Base-by-base conservation (phyloP, 1,284 basidiomycete genomes). In the Ustilago vetiveriae region DNA sequence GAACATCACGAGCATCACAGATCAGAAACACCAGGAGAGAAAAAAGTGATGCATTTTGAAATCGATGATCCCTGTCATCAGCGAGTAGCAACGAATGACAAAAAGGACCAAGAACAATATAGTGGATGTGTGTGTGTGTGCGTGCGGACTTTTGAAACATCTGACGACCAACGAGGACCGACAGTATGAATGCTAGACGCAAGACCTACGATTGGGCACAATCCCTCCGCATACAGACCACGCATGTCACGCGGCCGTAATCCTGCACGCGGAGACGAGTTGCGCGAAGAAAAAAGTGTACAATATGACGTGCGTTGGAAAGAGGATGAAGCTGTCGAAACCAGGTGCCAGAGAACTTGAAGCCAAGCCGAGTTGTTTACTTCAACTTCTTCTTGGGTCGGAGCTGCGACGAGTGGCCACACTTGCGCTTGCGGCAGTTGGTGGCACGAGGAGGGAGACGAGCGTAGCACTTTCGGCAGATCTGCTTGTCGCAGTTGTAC, bases 401-500 rank as follows among this genome's bases (percentile, higher is more conserved):
- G 60, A 82, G 75, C 75, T 82, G 80, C 37, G 72, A 76, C 45
- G 75, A 75, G 78, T 82, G 80, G 43, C 82, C 82, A 60, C 82
- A 83, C 67, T 78, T 64, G 55, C 72, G 67, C 76, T 96, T 95
- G 83, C 94, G 88, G 89, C 95, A 98, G 89, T 98, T 98, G 86
- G 94, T 97, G 41, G 95, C 95, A 85, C 95, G 93, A 57, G 94
- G 94, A 77, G 95, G 94, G 78, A 98, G 94, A 83, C 96, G 95
- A 52, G 95, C 95, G 85, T 98, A 98, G 88, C 96, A 98, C 86
- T 98, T 98, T 85, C 95, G 94, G 89, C 95, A 98, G 82, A 98
- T 82, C 78, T 82, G 96, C 83, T 69, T 69, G 66, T 69, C 66
- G 52, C 66, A 68, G 65, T 68, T 68, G 58, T 68, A 68, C 87